Evolutionary conservation across 768 basidiomycete genomes (phyloP).

Genomic region (Trametes villosa): DNA sequence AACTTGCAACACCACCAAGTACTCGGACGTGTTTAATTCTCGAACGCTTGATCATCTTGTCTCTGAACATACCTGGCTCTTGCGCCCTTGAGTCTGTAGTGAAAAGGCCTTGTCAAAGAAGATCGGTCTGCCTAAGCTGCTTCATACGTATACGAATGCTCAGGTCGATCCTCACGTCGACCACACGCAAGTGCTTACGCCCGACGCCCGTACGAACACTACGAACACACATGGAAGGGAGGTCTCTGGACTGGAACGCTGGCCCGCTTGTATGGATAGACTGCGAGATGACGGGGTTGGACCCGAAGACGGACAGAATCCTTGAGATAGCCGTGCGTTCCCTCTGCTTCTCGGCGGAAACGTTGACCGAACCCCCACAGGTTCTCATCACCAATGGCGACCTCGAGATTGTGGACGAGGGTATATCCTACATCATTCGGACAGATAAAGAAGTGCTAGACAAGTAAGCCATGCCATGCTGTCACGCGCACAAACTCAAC

Average conservation of each 20-base stretch:
- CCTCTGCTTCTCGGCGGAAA: not conserved
- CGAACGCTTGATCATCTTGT: no score
- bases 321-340: conserved; percentile 75
- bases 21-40: no score
- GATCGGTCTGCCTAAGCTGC: no score
- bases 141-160: not conserved
- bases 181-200: conserved; percentile 9
- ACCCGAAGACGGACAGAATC: conserved; percentile 67
- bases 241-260: conserved; percentile 49
- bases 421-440: conserved; percentile 74
- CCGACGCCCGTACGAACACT: conserved; percentile 3
- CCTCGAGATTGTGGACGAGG: conserved; percentile 78
- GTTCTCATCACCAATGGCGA: conserved; percentile 90
- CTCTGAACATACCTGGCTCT: not conserved
- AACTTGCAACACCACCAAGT: no score
- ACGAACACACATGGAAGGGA: conserved; percentile 11
- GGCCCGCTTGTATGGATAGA: conserved; percentile 85
- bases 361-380: conserved; percentile 37
- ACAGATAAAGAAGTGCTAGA: conserved; percentile 75
- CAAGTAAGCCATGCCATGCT: conserved; percentile 47
- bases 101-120: no score
- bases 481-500: not conserved
- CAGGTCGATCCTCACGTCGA: not conserved
- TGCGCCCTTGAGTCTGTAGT: not conserved
- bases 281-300: conserved; percentile 86